Base-by-base conservation (phyloP, 306 rosid species). In the Pachyrhizus erosus region DNA sequence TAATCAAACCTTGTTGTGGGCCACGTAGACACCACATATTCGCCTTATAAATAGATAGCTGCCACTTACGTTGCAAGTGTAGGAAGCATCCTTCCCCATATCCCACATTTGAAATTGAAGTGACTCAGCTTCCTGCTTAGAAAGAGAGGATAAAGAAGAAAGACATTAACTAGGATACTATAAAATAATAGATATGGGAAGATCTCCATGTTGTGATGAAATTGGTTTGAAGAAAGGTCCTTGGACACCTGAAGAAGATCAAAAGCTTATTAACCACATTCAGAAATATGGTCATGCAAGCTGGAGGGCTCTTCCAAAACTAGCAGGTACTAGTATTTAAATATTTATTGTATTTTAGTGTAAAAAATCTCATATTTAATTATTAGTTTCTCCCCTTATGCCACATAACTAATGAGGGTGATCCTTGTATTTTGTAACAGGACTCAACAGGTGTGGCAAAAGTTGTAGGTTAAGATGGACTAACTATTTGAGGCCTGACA, bases 381-480 rank as follows among this genome's bases (percentile, higher is more conserved):
- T 15, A 10, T 14, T 15, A 15, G 2, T 75, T 43, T 26, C 5
- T 17, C 2, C 14, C 31, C n/a, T 61, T 48, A 0, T 13, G 1
- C 45, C 21, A 7, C 27, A 40, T 68, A 17, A 0, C 14, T 20
- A 39, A 79, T 26, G 45, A 1, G 42, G 60, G 5, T 74, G 39
- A 26, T 39, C 40, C 54, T 82, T 82, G n/a, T 57, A 11, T 61
- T 18, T 77, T 7, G 2, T 27, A 33, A 72, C 78, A 84, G 87
- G 84, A 54, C 78, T 84, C 42, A 84, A 84, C 61, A 84, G 87
- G 62, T 84, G 87, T 68, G 87, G 87, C 23, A 84, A 84, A 49
- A 84, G 87, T 31, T 79, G 87, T 46, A 84, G 87, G 40, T 73
- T 84, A 74, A 84, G 87, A 58, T 84, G 87, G 87, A 80, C 87